Conservation (phyloP, 257 asterid genomes). For the Solanum chaucha region DNA sequence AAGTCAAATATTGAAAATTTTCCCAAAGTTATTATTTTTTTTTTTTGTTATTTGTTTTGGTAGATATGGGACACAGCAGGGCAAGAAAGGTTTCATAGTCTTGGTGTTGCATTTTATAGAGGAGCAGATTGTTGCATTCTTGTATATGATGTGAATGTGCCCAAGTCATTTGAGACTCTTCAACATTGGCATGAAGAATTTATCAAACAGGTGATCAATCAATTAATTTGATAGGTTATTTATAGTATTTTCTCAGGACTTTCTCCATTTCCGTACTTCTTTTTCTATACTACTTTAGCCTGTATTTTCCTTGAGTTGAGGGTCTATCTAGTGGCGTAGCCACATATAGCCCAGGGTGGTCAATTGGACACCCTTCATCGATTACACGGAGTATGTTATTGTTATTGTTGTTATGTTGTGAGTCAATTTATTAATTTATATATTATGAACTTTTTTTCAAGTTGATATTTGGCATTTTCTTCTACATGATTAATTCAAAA, state of each 20-base stretch:
- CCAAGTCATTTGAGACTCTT: slow-evolving; percentile 75
- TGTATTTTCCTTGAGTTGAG: not conserved
- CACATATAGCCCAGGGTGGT: not conserved
- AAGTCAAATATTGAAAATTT: not conserved
- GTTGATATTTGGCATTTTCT: not conserved
- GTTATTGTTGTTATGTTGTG: not conserved
- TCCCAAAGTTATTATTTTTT: not conserved
- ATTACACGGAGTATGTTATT: too few relatives aligned
- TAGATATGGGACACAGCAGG: slow-evolving; percentile 98
- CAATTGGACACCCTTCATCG: not conserved
- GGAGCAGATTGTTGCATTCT: slow-evolving; percentile 95
- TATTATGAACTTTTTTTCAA: not conserved
- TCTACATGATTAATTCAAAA: not conserved
- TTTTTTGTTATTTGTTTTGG: not conserved
- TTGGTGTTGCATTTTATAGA: slow-evolving; percentile 77
- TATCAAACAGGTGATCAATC: slow-evolving; percentile 48
- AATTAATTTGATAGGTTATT: not conserved
- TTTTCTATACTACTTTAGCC: too few relatives aligned
- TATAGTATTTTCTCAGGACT: not conserved
- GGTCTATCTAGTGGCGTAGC: not conserved
- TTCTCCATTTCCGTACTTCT: too few relatives aligned
- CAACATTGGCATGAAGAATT: slow-evolving; percentile 71
- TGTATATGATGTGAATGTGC: slow-evolving; percentile 60
- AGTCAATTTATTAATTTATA: not conserved
- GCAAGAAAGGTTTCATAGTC: slow-evolving; percentile 81